Base-by-base conservation (phyloP, 2,329 filamentous ascomycete species). In the Apiospora koreana region DNA sequence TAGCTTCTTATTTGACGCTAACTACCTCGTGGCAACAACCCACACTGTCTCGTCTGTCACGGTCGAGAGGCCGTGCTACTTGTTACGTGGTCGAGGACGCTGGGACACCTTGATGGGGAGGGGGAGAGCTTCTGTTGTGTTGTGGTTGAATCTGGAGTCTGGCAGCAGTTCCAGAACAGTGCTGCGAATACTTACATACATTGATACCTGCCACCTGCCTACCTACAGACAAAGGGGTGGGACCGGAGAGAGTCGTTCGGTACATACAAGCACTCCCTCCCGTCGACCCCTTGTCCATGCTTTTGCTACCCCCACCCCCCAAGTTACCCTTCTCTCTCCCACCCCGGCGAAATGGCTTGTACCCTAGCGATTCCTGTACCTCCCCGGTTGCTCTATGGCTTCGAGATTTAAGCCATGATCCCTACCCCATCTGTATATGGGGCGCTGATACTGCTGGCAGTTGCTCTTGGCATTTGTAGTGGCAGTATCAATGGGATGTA, bases 11-110 rank as follows among this genome's bases (percentile, higher is more conserved):
- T 64, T 31, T 42, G 68, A 38, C 69, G 69, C 69, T 69, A 67
- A 67, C 25, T 67, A 42, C 69, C 69, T 69, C 69, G 69, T 69
- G 69, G 69, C 28, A 43, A 67, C 28, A 43, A 67, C 21, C 65
- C 54, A 62, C 54, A 62, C 54, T 62, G 54, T 62, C 54, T 62
- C 31, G 54, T 62, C 54, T 62, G 54, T 62, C 31, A 62, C 31
- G 21, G 54, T 62, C 31, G 31, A 62, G 54, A 62, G 54, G 54
- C 31, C 54, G 54, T 62, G 54, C 54, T 62, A 62, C 54, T 38
- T 62, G 54, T 62, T 62, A 38, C 54, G 54, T 62, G 31, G 54
- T 38, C 18, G 50, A 21, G 16, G 50, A 58, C 28, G 18, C 31
- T 38, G 54, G 54, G 21, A 38, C 54, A 62, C 54, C 54, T 62